These are phyloP conservation scores for Talaromyces verruculosus DNA, from an alignment of 2,329 filamentous ascomycete genomes.

Conservation along the genomic window DNA sequence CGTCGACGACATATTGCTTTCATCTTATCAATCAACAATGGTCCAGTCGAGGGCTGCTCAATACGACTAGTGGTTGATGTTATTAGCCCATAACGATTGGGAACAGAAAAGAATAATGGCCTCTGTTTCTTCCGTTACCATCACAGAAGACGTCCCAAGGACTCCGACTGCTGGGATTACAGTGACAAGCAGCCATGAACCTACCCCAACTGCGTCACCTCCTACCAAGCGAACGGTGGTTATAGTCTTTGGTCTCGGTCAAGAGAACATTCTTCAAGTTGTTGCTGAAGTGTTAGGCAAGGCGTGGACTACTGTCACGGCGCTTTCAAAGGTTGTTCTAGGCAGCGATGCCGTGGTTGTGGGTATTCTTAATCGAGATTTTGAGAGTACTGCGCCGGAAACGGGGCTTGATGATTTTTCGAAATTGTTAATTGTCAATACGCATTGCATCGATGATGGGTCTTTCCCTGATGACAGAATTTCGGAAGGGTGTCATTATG, in stretches of 20 bases:
- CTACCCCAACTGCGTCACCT: slow-evolving; percentile 3
- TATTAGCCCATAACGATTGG: neutral
- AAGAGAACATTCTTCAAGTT: slow-evolving; percentile 71
- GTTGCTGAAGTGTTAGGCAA: slow-evolving; percentile 80
- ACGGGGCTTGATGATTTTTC: slow-evolving; percentile 50
- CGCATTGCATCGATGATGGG: slow-evolving; percentile 70
- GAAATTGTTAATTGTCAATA: slow-evolving; percentile 69
- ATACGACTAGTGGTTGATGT: slow-evolving; percentile 15
- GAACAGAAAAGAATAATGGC: slow-evolving; percentile 7
- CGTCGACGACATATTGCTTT: neutral
- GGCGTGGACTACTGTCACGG: slow-evolving; percentile 61
- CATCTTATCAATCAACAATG: slow-evolving; percentile 10
- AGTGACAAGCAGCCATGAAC: slow-evolving; percentile 12
- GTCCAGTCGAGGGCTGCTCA: slow-evolving; percentile 11
- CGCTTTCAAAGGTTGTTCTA: slow-evolving; percentile 55
- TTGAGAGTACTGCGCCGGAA: slow-evolving; percentile 58
- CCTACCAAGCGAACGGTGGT: slow-evolving; percentile 46
- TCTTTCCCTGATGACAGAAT: slow-evolving; percentile 67
- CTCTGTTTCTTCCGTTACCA: slow-evolving; percentile 9
- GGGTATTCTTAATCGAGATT: slow-evolving; percentile 60
- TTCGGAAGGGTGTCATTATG: slow-evolving; percentile 73
- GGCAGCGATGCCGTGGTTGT: slow-evolving; percentile 65
- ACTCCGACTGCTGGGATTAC: slow-evolving; percentile 4
- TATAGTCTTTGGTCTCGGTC: slow-evolving; percentile 68
- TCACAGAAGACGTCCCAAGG: neutral